These are phyloP conservation scores for Torulaspora franciscae DNA, from an alignment of 805 yeast species.

Conservation along the genomic window DNA sequence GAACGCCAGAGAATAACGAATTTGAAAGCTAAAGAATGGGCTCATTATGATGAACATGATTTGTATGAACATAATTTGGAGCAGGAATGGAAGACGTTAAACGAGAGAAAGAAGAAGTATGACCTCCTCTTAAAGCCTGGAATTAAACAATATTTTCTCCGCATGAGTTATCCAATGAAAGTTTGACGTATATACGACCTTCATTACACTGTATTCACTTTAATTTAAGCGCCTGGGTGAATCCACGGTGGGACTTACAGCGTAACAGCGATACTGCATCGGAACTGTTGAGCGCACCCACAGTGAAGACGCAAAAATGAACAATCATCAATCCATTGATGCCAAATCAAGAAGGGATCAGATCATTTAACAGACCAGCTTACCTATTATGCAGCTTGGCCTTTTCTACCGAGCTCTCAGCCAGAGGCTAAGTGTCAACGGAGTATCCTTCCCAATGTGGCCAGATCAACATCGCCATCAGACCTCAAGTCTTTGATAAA, in stretches of 20 bases:
- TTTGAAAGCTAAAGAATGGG: constrained; percentile 13
- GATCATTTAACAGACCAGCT: too few relatives aligned
- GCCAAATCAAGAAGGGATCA: too few relatives aligned
- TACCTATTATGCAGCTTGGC: too few relatives aligned
- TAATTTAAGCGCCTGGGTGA: too few relatives aligned
- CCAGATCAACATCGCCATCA: constrained; percentile 47
- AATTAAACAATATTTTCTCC: constrained; percentile 19
- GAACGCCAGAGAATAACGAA: constrained; percentile 9
- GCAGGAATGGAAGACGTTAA: constrained; percentile 8
- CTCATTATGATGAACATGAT: constrained; percentile 1
- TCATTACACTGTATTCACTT: neutral
- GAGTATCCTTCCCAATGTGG: constrained; percentile 42
- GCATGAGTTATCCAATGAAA: constrained; percentile 28
- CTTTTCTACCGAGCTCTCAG: too few relatives aligned
- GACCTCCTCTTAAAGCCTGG: constrained; percentile 19
- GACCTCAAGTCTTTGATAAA: constrained; percentile 50
- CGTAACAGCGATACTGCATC: too few relatives aligned
- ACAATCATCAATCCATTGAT: too few relatives aligned
- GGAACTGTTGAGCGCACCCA: too few relatives aligned
- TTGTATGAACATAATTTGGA: constrained; percentile 2
- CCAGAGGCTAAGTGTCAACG: constrained; percentile 11
- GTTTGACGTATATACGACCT: constrained; percentile 13
- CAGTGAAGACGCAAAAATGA: too few relatives aligned
- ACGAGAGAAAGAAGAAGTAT: constrained; percentile 17
- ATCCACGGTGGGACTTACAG: too few relatives aligned